Evolutionary conservation across 176 grass and related monocot genomes (phyloP).

Genomic region (Secale cereale): DNA sequence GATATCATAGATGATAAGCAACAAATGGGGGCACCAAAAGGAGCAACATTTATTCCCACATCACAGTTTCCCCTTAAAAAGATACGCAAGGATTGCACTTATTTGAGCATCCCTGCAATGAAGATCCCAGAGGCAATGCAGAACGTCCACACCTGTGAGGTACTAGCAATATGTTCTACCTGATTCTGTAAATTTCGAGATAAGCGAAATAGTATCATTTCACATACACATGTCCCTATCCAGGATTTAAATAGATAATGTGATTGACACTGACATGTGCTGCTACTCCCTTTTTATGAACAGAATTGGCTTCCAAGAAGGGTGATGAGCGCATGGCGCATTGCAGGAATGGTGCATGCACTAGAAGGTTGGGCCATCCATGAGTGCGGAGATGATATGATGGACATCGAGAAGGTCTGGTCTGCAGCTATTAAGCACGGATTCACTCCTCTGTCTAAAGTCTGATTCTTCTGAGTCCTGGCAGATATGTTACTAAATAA

Average conservation of each 20-base stretch:
- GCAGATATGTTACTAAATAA: constrained; percentile 11
- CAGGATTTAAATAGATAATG: neutral
- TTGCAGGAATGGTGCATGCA: constrained; percentile 78
- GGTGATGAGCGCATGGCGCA: constrained; percentile 88
- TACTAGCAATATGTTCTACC: constrained; percentile 31
- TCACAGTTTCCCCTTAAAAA: constrained; percentile 69
- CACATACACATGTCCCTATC: neutral
- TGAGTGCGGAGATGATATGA: constrained; percentile 66
- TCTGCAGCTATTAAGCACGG: constrained; percentile 56
- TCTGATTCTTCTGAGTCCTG: constrained; percentile 23
- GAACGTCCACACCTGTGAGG: constrained; percentile 80
- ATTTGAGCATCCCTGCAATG: constrained; percentile 73
- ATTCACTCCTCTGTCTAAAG: constrained; percentile 46
- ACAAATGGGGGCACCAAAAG: constrained; percentile 55
- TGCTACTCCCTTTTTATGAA: neutral
- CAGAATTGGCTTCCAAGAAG: constrained; percentile 95
- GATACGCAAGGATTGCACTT: constrained; percentile 67
- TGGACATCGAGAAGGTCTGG: constrained; percentile 59
- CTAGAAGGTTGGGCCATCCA: constrained; percentile 65
- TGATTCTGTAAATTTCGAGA: neutral
- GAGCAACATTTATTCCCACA: constrained; percentile 56
- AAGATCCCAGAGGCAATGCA: constrained; percentile 67
- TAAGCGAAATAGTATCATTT: neutral
- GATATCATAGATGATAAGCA: constrained; percentile 61
- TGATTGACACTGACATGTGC: neutral